Base-by-base conservation (phyloP, 805 yeast genomes). In the Cyberlindnera maritima region DNA sequence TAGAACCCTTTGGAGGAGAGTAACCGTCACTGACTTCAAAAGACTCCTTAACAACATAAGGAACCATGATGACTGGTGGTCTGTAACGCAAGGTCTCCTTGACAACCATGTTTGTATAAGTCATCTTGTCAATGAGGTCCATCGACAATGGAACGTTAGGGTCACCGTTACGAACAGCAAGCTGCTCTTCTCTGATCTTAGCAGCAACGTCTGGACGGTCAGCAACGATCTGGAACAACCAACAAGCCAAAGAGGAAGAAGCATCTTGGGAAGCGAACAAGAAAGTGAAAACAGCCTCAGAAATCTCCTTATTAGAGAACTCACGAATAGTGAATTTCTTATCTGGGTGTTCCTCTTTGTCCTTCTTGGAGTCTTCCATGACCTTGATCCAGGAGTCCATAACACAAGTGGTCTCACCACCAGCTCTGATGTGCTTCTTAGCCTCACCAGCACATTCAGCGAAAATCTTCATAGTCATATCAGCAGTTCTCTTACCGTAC, bases 41-140 rank as follows among this genome's bases (percentile, higher is more conserved):
- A 13, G 78, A 71, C 66, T 89, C 76, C 76, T 94, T 94, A 44
- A 79, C 97, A 50, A 88, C 89, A 65, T 94, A 94, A 43, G 99
- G 99, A 51, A 94, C 98, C 99, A 94, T 94, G 48, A 91, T 63
- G 52, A 94, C 99, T 3, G 99, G 99, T 23, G 99, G 99, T 70
- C 98, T 84, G 74, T 86, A 87, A 66, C 99, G 84, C 58, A 94
- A 79, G 46, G 94, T 73, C 74, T 94, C 99, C 70, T 82, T 88
- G 52, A 94, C 96, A 54, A 88, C 97, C 85, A 81, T 81, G 60
- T 78, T 76, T 17, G 99, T 92, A 73, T 89, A 94, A 23, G 69
- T 74, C 99, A 94, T 94, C 59, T 82, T 61, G 54, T 87, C 94
- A 54, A 94, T 85, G 66, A 94, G 69, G 19, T 84, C 90, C 47